These are phyloP conservation scores for Avena eriantha DNA, from an alignment of 176 grass and related monocot species.

Conservation along the genomic window DNA sequence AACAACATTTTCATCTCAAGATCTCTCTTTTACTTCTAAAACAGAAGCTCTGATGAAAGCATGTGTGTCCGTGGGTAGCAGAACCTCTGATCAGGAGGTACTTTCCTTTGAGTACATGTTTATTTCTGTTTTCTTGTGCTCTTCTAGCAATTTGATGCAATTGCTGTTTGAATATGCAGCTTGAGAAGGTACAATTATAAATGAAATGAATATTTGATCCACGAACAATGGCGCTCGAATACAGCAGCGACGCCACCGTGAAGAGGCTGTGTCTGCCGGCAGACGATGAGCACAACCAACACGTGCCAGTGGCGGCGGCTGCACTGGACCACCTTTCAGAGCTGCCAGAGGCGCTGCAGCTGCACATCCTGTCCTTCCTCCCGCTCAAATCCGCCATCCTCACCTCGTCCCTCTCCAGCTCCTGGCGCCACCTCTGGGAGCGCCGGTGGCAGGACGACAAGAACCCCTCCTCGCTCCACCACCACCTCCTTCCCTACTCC, in stretches of 20 bases:
- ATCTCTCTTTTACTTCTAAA: too few species aligned
- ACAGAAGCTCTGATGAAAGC: too few species aligned
- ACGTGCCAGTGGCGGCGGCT: not conserved
- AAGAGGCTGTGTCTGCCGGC: not conserved
- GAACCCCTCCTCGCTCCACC: slow-evolving; percentile 25
- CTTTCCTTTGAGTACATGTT: not conserved
- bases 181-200: not conserved
- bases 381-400: slow-evolving; percentile 59
- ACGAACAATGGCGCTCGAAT: not conserved
- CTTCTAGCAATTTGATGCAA: not conserved
- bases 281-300: not conserved
- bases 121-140: not conserved
- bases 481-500: slow-evolving; percentile 23
- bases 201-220: not conserved
- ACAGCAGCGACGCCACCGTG: not conserved
- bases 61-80: not conserved
- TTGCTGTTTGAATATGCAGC: not conserved
- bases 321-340: slow-evolving; percentile 29
- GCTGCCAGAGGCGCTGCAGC: slow-evolving; percentile 51
- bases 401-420: slow-evolving; percentile 44
- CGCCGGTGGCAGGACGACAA: slow-evolving; percentile 43
- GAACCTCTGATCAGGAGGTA: not conserved
- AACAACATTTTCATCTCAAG: too few species aligned
- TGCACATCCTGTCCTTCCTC: slow-evolving; percentile 53
- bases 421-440: slow-evolving; percentile 59